Conservation (phyloP, 2,329 filamentous ascomycete species). For the Ceratocystis diversiconidia region DNA sequence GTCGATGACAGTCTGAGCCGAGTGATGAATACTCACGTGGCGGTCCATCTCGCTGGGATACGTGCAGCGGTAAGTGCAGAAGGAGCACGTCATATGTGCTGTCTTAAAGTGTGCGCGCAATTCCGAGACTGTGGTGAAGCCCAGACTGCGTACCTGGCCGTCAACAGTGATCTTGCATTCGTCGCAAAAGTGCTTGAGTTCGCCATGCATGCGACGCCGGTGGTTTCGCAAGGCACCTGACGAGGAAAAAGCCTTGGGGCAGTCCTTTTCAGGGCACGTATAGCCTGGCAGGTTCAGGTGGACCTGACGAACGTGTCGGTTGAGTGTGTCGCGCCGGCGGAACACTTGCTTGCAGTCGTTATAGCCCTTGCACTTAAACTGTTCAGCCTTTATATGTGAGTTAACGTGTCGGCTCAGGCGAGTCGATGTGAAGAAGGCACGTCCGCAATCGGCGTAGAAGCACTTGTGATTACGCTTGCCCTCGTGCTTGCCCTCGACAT, state of each 20-base stretch:
- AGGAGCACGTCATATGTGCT: slow-evolving; percentile 60
- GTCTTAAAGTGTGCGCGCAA: slow-evolving; percentile 60
- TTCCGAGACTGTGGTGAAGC: slow-evolving; percentile 58
- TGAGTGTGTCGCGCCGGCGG: slow-evolving; percentile 73
- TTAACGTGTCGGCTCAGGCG: slow-evolving; percentile 61
- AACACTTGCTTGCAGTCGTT: slow-evolving; percentile 63
- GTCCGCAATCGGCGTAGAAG: slow-evolving; percentile 56
- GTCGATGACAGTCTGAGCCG: slow-evolving; percentile 44
- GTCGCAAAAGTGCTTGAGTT: slow-evolving; percentile 60
- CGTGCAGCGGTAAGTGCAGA: slow-evolving; percentile 56
- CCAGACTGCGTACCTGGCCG: slow-evolving; percentile 31
- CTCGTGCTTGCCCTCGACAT: slow-evolving; percentile 70
- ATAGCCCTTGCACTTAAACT: slow-evolving; percentile 58
- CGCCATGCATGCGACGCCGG: slow-evolving; percentile 52
- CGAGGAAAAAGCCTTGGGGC: slow-evolving; percentile 58
- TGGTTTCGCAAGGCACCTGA: slow-evolving; percentile 59
- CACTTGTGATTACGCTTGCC: slow-evolving; percentile 57
- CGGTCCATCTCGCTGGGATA: slow-evolving; percentile 54
- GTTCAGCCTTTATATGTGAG: slow-evolving; percentile 64
- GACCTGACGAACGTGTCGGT: slow-evolving; percentile 63
- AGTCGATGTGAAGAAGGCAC: slow-evolving; percentile 68
- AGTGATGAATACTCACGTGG: slow-evolving; percentile 68
- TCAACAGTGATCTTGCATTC: slow-evolving; percentile 43
- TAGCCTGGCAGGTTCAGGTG: slow-evolving; percentile 62
- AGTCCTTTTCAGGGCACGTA: slow-evolving; percentile 48